Evolutionary conservation across 192 early-diverging fungal species (phyloP).

Genomic region (Coemansia sp.): DNA sequence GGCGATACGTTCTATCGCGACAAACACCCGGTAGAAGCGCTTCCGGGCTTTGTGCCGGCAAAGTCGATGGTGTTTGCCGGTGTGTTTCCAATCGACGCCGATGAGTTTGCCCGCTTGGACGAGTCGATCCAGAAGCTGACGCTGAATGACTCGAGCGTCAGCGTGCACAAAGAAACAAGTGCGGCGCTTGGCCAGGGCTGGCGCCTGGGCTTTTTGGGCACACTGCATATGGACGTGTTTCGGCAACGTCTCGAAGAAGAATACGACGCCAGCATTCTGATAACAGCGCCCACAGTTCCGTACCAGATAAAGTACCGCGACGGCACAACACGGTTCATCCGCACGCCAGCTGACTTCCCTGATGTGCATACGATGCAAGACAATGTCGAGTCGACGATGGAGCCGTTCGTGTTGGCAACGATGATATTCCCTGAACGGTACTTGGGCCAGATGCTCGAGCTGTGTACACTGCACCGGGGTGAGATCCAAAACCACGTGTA

Average conservation of each 20-base stretch:
- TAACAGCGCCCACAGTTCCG: conserved; percentile 91
- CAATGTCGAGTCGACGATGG: conserved; percentile 67
- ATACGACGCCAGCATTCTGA: conserved; percentile 86
- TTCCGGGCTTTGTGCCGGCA: conserved; percentile 92
- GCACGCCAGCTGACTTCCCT: conserved; percentile 93
- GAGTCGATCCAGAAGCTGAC: conserved; percentile 92
- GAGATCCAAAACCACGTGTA: conserved; percentile 86
- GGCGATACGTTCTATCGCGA: conserved; percentile 92
- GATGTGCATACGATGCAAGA: conserved; percentile 65
- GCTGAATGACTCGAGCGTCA: conserved; percentile 93
- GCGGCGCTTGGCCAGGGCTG: conserved; percentile 92
- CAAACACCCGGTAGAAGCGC: conserved; percentile 63
- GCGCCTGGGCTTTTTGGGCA: conserved; percentile 93
- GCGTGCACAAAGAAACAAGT: conserved; percentile 81
- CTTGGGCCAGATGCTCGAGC: conserved; percentile 71
- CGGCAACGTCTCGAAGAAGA: conserved; percentile 91
- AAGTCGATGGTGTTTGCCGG: conserved; percentile 96
- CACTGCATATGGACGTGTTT: conserved; percentile 98
- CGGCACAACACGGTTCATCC: conserved; percentile 52
- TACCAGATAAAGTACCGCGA: conserved; percentile 63
- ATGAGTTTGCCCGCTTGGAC: conserved; percentile 82
- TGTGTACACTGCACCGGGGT: conserved; percentile 71
- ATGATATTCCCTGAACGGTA: conserved; percentile 86
- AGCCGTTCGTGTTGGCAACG: conserved; percentile 92
- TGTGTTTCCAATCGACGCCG: conserved; percentile 87